Evolutionary conservation across 805 yeast species (phyloP).

Genomic region (Candida anglica): DNA sequence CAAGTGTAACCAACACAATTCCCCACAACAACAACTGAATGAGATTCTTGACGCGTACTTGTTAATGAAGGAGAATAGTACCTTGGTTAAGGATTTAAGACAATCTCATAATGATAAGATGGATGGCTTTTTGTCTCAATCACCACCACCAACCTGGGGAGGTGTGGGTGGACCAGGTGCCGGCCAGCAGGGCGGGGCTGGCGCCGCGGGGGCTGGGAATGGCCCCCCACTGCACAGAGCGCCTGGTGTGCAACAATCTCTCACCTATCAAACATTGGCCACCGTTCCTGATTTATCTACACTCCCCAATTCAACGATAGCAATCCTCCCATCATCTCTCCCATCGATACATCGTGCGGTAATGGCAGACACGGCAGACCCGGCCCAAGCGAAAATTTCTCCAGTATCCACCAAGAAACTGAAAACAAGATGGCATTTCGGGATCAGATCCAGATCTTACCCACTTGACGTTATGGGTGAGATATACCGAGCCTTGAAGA

Average conservation of each 20-base stretch:
- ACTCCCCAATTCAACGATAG: constrained; percentile 76
- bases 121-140: constrained; percentile 56
- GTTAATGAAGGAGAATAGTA: constrained; percentile 74
- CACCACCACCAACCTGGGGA: constrained; percentile 54
- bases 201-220: no score
- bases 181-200: constrained; percentile 7
- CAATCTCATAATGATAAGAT: constrained; percentile 45
- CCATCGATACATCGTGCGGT: constrained; percentile 93
- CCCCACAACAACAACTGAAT: constrained; percentile 37
- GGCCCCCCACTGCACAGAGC: constrained; percentile 29
- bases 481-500: constrained; percentile 88
- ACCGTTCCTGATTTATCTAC: constrained; percentile 45
- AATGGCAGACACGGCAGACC: constrained; percentile 56
- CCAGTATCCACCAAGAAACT: constrained; percentile 75
- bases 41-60: constrained; percentile 86
- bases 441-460: constrained; percentile 91
- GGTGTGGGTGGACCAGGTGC: constrained; percentile 13
- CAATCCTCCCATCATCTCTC: constrained; percentile 87
- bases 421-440: constrained; percentile 97
- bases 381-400: constrained; percentile 27
- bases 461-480: constrained; percentile 99
- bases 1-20: constrained; percentile 38
- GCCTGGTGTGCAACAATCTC: constrained; percentile 42
- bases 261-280: constrained; percentile 45
- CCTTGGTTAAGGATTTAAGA: constrained; percentile 64